Evolutionary conservation across 2,329 filamentous ascomycete species (phyloP).

Genomic region (Claviceps pazoutovae): DNA sequence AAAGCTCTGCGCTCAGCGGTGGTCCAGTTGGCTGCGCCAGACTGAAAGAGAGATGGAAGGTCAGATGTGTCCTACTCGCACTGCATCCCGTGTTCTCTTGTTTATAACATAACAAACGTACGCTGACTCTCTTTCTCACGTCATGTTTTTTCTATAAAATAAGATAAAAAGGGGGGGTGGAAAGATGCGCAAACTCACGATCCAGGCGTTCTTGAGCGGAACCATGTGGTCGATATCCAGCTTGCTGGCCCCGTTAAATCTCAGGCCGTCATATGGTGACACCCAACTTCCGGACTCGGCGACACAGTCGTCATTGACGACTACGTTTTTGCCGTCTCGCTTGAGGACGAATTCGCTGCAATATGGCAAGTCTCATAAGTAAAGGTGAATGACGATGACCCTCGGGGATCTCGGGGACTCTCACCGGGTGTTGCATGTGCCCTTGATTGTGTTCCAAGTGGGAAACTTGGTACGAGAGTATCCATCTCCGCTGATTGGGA

Average conservation of each 20-base stretch:
- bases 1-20: slow-evolving; percentile 51
- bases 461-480: slow-evolving; percentile 59
- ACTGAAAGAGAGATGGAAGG: slow-evolving; percentile 27
- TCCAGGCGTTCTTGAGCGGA: slow-evolving; percentile 69
- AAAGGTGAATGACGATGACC: neutral
- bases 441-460: slow-evolving; percentile 53
- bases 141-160: fast-evolving
- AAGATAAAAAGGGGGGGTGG: neutral
- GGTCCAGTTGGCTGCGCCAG: slow-evolving; percentile 60
- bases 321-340: slow-evolving; percentile 56
- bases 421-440: slow-evolving; percentile 54
- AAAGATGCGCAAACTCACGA: slow-evolving; percentile 28
- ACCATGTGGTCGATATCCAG: slow-evolving; percentile 78
- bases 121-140: neutral
- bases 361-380: neutral
- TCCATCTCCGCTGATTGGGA: slow-evolving; percentile 36
- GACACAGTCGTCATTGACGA: slow-evolving; percentile 43
- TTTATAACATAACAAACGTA: no score
- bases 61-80: neutral
- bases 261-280: slow-evolving; percentile 60
- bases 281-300: slow-evolving; percentile 54
- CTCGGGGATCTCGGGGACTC: neutral
- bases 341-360: slow-evolving; percentile 51
- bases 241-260: slow-evolving; percentile 53
- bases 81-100: no score